Conservation (phyloP, 192 early-diverging fungal species). For the Oehlia diaphana region DNA sequence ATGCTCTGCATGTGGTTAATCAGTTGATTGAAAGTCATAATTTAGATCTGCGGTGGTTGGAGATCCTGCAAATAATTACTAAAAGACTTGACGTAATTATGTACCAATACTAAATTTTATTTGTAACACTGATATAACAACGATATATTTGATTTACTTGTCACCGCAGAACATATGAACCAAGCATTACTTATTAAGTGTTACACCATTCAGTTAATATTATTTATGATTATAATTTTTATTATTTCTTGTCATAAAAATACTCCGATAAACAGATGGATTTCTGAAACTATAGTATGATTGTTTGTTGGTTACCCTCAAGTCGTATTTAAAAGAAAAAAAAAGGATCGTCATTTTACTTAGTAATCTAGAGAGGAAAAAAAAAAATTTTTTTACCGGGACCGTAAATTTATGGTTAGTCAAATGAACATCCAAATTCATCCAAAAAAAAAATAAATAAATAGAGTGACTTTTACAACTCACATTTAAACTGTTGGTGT, state of each 20-base stretch:
- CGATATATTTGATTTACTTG: background rate
- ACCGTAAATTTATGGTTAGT: background rate
- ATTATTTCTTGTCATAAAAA: background rate
- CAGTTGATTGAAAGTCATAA: background rate
- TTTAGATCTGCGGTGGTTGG: background rate
- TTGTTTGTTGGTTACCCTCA: background rate
- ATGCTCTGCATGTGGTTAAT: background rate
- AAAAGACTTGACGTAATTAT: background rate
- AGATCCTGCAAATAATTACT: background rate
- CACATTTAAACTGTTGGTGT: background rate
- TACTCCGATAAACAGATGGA: background rate
- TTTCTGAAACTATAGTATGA: background rate
- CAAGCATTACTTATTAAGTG: background rate
- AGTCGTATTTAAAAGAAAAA: background rate
- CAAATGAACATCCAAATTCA: background rate
- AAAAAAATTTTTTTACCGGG: background rate
- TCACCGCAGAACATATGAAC: no score
- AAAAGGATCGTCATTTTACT: background rate
- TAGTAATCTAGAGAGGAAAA: no score
- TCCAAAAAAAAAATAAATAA: background rate
- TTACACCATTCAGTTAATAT: background rate
- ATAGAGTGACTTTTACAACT: background rate
- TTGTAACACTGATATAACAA: background rate
- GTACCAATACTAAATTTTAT: background rate
- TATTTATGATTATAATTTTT: no score